Conservation (phyloP, 2,329 filamentous ascomycete genomes). For the Paracorniculantispora psalliotae region DNA sequence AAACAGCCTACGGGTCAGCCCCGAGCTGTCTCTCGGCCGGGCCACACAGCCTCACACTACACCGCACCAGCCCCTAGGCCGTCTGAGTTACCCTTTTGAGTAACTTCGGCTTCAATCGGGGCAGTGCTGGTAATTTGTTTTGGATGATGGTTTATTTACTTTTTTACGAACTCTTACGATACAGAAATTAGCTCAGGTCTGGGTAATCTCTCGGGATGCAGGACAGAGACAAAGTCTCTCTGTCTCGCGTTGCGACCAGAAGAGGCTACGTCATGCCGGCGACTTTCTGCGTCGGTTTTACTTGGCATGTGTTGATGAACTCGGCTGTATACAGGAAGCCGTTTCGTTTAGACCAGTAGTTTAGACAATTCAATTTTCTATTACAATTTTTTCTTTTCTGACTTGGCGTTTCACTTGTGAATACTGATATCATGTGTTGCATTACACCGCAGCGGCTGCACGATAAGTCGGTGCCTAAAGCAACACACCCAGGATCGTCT, state of each 20-base stretch:
- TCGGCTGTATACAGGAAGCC: slow-evolving; percentile 7
- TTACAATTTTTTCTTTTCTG: background rate
- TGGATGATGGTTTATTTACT: background rate
- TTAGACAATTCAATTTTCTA: background rate
- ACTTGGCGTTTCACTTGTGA: background rate
- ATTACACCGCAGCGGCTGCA: background rate
- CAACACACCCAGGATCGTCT: background rate
- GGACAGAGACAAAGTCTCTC: background rate
- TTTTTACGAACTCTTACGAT: background rate
- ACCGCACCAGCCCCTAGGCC: background rate
- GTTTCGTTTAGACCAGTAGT: background rate
- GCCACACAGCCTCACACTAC: slow-evolving; percentile 7
- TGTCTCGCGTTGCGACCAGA: background rate
- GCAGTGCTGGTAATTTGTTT: background rate
- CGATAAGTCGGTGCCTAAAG: background rate
- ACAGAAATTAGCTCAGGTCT: background rate
- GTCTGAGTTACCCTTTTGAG: background rate
- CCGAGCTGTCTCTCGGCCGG: slow-evolving; percentile 6
- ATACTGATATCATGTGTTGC: background rate
- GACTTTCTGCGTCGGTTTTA: background rate
- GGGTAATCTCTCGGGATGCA: background rate
- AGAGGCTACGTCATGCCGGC: background rate
- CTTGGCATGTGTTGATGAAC: background rate
- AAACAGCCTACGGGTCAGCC: slow-evolving; percentile 10
- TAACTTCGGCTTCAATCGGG: background rate